Evolutionary conservation across 768 basidiomycete genomes (phyloP), one percentile per base, ranked within the genome.

Genomic region (Calocybe indica): DNA sequence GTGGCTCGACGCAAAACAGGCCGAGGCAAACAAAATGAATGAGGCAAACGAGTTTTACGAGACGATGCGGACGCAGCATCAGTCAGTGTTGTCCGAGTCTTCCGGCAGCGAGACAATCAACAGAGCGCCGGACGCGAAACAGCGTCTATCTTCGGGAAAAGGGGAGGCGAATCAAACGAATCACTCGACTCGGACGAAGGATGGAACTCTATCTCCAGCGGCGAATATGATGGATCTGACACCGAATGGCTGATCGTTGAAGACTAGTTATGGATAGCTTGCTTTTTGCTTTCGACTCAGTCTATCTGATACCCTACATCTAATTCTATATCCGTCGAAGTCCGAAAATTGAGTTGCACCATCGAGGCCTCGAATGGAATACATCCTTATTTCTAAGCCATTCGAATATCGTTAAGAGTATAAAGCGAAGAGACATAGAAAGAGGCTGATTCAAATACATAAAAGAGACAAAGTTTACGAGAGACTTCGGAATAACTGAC

Each of bases 1-100:
- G 12, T 99, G 96, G 95, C 75, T 98, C 7, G 96, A 98, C 58
- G 85, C 87, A 54, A 96, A 96, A 68, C 92, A 96, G 62, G 70
- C 75, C 9, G 93, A 94, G 58, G 95, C 88, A 7, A 92, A 93
- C 65, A 84, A 83, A 67, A 89, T 99, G 88, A 97, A 98, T 67
- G 88, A 89, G 57, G 91, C 87, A 10, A 91, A 92, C 62, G 76
- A 87, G 48, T 89, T 90, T 63, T 92, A 92, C 58, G 89, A 92
- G 62, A 83, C 85, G 55, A 84, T 92, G 83, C 83, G 84, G 48
- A 82, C 85, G 32, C 78, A 76, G 51, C 82, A 83, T 57, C 76
- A 85, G 54, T 73, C 79, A 5, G 78, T 79, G 1, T 57, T 79
- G 28, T 79, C 71, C 53, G 71, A 78, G 45, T 78, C 79, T 34